A percentile compares a stretch with the other conserved stretches of the same genome.
These are phyloP conservation scores for Periglandula ipomoeae DNA, from an alignment of 2,329 filamentous ascomycete species.

Conservation along the genomic window DNA sequence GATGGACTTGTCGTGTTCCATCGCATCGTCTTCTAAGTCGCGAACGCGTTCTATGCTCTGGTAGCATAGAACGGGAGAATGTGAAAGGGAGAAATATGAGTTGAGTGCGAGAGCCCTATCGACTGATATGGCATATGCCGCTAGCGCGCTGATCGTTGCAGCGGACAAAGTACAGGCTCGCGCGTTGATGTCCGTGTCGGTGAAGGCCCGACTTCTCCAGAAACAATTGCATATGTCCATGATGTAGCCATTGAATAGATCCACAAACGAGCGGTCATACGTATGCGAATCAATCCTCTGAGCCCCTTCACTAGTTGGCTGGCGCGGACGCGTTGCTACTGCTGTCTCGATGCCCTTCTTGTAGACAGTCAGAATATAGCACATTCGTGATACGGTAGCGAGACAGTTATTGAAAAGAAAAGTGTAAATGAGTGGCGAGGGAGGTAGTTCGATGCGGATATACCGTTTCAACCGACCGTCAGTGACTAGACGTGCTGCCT, in stretches of 20 bases:
- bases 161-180: slow-evolving; percentile 43
- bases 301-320: slow-evolving; percentile 14
- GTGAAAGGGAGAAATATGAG: slow-evolving; percentile 48
- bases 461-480: slow-evolving; percentile 39
- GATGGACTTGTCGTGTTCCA: slow-evolving; percentile 29
- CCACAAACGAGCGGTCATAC: slow-evolving; percentile 52
- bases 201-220: slow-evolving; percentile 68
- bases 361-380: slow-evolving; percentile 59
- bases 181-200: slow-evolving; percentile 52
- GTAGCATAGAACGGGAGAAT: slow-evolving; percentile 47
- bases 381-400: slow-evolving; percentile 58
- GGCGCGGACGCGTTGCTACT: slow-evolving; percentile 29
- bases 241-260: slow-evolving; percentile 70
- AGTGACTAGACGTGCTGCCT: slow-evolving; percentile 46
- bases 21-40: slow-evolving; percentile 46
- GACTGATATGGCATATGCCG: slow-evolving; percentile 38
- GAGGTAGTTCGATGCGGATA: slow-evolving; percentile 60
- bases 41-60: slow-evolving; percentile 47
- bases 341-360: slow-evolving; percentile 65
- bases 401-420: slow-evolving; percentile 59
- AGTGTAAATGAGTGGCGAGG: slow-evolving; percentile 58
- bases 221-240: slow-evolving; percentile 82
- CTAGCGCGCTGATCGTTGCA: slow-evolving; percentile 34
- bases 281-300: slow-evolving; percentile 24
- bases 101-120: slow-evolving; percentile 37